A percentile compares a stretch with the other conserved stretches of the same genome.
These are phyloP conservation scores for Podospora bellae-mahoneyi DNA, from an alignment of 495 filamentous ascomycete genomes.

Conservation along the genomic window DNA sequence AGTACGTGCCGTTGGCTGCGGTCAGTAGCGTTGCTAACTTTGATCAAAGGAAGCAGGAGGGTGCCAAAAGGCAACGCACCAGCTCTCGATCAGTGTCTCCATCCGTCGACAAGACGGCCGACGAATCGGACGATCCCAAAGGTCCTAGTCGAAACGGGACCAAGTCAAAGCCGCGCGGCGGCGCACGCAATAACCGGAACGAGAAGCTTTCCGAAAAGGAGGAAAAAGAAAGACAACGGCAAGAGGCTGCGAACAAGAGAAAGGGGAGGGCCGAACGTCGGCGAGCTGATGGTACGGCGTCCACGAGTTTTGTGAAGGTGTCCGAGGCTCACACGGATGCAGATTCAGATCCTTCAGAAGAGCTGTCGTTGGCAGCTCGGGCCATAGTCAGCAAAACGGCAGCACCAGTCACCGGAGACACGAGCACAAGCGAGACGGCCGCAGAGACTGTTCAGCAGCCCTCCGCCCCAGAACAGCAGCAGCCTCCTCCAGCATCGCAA, in stretches of 20 bases:
- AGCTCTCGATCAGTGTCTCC: conserved; percentile 67
- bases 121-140: conserved; percentile 70
- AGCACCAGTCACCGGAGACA: conserved; percentile 19
- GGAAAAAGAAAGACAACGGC: conserved; percentile 63
- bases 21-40: conserved; percentile 15
- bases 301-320: conserved; percentile 22
- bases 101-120: conserved; percentile 39
- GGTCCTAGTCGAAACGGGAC: conserved; percentile 46
- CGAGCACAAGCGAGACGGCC: conserved; percentile 20
- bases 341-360: conserved; percentile 62
- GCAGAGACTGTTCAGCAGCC: conserved; percentile 30
- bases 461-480: conserved; percentile 24
- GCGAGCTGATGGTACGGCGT: conserved; percentile 67
- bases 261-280: conserved; percentile 71
- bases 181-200: conserved; percentile 62
- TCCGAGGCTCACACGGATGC: conserved; percentile 33
- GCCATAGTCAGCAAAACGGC: conserved; percentile 34
- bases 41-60: conserved; percentile 45
- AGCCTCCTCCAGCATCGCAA: conserved; percentile 28
- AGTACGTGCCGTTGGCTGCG: conserved; percentile 54
- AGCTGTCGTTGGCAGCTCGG: conserved; percentile 49
- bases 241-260: conserved; percentile 67
- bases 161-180: conserved; percentile 20
- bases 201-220: conserved; percentile 64
- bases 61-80: conserved; percentile 66